phyloP scores from a whole-genome alignment of 1,284 basidiomycete species.

The Sparassis latifolia region DNA sequence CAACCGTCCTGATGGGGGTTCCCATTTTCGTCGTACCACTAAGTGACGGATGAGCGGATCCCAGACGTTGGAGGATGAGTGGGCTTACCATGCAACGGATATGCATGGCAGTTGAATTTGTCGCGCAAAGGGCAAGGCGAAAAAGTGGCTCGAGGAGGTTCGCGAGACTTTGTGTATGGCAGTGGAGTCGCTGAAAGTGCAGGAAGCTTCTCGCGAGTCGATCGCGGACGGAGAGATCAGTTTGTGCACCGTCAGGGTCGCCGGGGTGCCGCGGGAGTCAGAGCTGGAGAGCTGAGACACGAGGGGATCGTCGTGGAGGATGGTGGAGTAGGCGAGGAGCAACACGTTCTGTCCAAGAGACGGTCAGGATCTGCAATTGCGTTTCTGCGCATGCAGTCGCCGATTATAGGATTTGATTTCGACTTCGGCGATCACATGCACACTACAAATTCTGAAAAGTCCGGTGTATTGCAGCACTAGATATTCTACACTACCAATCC shows the following conservation, averaged over 20 bases:
- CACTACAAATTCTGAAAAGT: constrained; percentile 6
- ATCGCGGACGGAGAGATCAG: no score
- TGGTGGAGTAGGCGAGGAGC: no score
- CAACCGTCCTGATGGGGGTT: background rate
- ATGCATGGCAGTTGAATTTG: background rate
- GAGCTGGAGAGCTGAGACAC: no score
- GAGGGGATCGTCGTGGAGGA: no score
- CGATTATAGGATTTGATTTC: background rate
- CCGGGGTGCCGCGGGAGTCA: no score
- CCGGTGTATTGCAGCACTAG: constrained; percentile 9
- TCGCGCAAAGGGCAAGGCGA: background rate
- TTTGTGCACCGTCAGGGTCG: no score
- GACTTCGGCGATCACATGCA: background rate
- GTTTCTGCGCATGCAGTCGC: background rate
- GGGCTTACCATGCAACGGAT: background rate
- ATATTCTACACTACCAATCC: constrained; percentile 16
- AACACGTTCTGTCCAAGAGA: background rate
- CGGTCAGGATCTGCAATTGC: background rate
- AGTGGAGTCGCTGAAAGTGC: background rate
- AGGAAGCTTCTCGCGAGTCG: no score
- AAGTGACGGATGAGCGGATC: background rate
- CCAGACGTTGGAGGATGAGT: background rate
- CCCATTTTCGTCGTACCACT: background rate
- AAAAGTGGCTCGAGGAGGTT: background rate
- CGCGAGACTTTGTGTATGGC: background rate